phyloP scores from a whole-genome alignment of 208 protist genomes.

The Trypanosoma boissoni region DNA sequence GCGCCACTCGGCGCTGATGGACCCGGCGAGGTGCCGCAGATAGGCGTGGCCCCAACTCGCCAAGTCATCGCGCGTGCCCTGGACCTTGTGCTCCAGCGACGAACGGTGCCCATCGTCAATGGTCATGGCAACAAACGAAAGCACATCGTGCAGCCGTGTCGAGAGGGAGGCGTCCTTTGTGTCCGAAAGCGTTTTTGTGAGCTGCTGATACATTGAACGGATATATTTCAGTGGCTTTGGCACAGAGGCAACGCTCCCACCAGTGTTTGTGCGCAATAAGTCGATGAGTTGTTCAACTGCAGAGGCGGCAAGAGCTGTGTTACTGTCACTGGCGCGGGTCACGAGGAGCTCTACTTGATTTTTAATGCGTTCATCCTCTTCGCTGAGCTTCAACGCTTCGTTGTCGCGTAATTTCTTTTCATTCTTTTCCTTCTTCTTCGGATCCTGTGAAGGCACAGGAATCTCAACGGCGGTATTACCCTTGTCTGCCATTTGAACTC shows the following conservation, averaged over 20 bases:
- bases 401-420: conserved; percentile 40
- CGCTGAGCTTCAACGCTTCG: conserved; percentile 72
- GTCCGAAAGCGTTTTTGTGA: conserved; percentile 88
- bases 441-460: conserved; percentile 57
- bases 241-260: conserved; percentile 97
- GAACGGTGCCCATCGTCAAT: conserved; percentile 73
- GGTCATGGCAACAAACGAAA: conserved; percentile 99
- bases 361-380: conserved; percentile 95
- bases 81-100: conserved; percentile 95
- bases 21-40: conserved; percentile 93
- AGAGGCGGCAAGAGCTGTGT: conserved; percentile 69
- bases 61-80: conserved; percentile 93
- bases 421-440: conserved; percentile 51
- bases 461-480: conserved; percentile 58
- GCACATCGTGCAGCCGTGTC: conserved; percentile 93
- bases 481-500: conserved; percentile 6
- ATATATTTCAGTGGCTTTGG: conserved; percentile 99
- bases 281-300: conserved; percentile 92
- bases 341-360: conserved; percentile 94
- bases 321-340: conserved; percentile 66
- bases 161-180: conserved; percentile 48
- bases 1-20: conserved; percentile 94
- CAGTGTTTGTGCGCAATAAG: conserved; percentile 94
- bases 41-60: conserved; percentile 99
- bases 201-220: conserved; percentile 89